A percentile compares a stretch with the other conserved stretches of the same genome.
Conservation (phyloP, 345 rosid genomes). For the Pistacia atlantica region DNA sequence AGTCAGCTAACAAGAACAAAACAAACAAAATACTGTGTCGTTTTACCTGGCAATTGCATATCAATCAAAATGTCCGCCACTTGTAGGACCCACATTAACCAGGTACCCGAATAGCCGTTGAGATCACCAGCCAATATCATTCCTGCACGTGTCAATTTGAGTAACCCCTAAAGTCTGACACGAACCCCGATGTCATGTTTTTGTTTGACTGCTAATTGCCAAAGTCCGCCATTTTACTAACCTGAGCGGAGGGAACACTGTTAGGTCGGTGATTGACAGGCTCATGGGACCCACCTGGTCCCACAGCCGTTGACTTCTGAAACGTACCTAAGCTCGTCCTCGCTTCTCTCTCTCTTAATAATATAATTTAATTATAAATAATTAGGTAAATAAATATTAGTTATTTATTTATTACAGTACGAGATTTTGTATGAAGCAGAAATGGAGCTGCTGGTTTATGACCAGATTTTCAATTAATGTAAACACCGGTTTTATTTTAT, state of each 20-base stretch:
- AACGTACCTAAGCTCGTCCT: neutral
- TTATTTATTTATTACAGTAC: neutral
- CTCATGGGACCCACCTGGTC: constrained; percentile 13
- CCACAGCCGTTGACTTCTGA: constrained; percentile 28
- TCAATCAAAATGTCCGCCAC: constrained; percentile 22
- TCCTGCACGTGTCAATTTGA: constrained; percentile 7
- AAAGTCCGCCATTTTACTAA: neutral
- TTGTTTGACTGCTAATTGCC: constrained; percentile 19
- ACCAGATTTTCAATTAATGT: too few species aligned
- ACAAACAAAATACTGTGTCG: neutral
- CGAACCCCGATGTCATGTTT: constrained; percentile 12
- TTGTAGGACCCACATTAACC: constrained; percentile 21
- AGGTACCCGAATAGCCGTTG: constrained; percentile 26
- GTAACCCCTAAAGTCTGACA: constrained; percentile 1
- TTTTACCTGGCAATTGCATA: too few species aligned
- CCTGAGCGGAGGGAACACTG: constrained; percentile 24
- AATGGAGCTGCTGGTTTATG: neutral
- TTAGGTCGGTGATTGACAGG: constrained; percentile 15
- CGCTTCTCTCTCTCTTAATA: neutral
- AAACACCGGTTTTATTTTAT: too few species aligned
- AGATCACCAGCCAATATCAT: neutral
- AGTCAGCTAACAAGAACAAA: neutral
- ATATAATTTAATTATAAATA: neutral
- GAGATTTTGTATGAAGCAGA: neutral
- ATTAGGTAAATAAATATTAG: neutral